Evolutionary conservation across 495 filamentous ascomycete species (phyloP).

Genomic region (Aspergillus hancockii): DNA sequence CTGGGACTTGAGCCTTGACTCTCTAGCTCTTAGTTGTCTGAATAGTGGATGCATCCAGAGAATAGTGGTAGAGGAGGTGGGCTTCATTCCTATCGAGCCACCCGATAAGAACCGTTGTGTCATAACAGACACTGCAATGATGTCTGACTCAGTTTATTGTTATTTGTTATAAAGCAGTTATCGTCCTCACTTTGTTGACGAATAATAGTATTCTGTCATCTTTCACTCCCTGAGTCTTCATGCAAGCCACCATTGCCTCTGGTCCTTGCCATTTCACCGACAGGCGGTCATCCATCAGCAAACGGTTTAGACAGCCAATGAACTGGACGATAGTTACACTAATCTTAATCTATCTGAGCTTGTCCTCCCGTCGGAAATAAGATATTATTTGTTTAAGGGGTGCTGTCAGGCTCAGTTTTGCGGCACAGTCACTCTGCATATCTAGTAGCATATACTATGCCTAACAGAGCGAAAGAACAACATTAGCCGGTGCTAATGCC

Average conservation of each 20-base stretch:
- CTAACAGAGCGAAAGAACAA: neutral
- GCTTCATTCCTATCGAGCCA: no score
- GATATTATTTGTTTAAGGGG: neutral
- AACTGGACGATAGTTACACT: neutral
- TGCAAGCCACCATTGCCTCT: neutral
- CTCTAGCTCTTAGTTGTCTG: no score
- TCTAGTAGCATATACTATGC: neutral
- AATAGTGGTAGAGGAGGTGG: no score
- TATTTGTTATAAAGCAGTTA: no score
- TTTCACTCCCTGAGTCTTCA: neutral
- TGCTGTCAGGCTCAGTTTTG: neutral
- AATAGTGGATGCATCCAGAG: no score
- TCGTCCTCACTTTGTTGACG: no score
- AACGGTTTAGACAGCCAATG: neutral
- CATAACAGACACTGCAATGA: no score
- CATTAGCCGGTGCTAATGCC: neutral
- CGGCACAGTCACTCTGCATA: neutral
- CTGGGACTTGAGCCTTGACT: no score
- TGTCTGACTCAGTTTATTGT: no score
- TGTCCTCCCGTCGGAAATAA: neutral
- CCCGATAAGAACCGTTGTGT: no score
- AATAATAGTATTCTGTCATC: neutral
- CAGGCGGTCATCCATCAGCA: neutral
- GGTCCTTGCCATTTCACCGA: neutral
- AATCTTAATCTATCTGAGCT: neutral